phyloP scores from a whole-genome alignment of 192 early-diverging fungal genomes.

The Pilaira anomala region DNA sequence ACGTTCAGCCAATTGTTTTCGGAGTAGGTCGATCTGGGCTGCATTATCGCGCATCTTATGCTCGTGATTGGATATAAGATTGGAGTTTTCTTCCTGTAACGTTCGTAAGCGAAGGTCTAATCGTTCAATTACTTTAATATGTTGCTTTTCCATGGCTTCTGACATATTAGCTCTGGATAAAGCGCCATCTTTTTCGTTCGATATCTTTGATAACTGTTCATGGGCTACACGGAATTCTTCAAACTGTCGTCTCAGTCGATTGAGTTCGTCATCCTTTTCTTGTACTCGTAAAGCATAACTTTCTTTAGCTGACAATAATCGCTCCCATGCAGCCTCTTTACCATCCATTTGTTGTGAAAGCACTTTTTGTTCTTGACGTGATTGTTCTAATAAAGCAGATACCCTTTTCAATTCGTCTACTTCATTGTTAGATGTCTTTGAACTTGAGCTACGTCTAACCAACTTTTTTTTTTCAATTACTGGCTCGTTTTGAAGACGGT shows the following conservation, averaged over 20 bases:
- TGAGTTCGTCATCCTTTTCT: conserved; percentile 21
- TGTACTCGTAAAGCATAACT: conserved; percentile 24
- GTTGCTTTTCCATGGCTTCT: conserved; percentile 20
- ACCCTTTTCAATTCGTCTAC: conserved; percentile 14
- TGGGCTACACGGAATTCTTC: background rate
- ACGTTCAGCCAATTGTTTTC: conserved; percentile 17
- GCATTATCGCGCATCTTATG: conserved; percentile 13
- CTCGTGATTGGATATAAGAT: background rate
- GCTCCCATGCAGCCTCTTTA: conserved; percentile 28
- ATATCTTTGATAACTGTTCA: background rate
- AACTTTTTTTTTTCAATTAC: no score
- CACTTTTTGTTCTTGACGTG: conserved; percentile 10
- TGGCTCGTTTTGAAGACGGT: no score
- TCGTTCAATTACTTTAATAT: conserved; percentile 11
- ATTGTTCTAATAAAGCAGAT: conserved; percentile 18
- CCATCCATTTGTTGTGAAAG: conserved; percentile 16
- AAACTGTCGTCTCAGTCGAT: background rate
- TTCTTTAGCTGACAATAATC: conserved; percentile 29
- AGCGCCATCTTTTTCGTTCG: conserved; percentile 3
- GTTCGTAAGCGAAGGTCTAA: conserved; percentile 10
- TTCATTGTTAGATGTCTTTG: background rate
- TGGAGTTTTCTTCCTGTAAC: conserved; percentile 9
- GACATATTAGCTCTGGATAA: background rate
- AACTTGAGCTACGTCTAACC: background rate
- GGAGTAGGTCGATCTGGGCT: conserved; percentile 30